These are phyloP conservation scores for Phytophthora gonapodyides DNA, from an alignment of 352 stramenopile species.

Conservation along the genomic window DNA sequence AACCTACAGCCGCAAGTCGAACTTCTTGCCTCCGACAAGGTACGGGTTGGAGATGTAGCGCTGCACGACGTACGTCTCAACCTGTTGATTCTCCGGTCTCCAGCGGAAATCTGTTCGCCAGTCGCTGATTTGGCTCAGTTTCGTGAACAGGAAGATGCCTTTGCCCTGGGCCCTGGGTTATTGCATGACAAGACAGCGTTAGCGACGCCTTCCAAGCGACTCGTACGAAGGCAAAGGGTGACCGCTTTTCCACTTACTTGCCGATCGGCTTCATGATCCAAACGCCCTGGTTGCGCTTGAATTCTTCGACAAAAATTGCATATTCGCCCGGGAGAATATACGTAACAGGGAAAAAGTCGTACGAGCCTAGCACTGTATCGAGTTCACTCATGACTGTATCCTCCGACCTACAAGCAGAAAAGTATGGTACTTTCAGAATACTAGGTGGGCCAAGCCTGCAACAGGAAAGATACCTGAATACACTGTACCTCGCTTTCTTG, in stretches of 20 bases:
- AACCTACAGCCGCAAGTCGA: conserved; percentile 89
- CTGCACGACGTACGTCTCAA: conserved; percentile 95
- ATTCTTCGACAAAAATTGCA: conserved; percentile 95
- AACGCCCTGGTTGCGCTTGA: conserved; percentile 89
- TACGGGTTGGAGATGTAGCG: conserved; percentile 95
- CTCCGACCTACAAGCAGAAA: conserved; percentile 39
- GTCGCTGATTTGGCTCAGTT: conserved; percentile 93
- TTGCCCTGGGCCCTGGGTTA: conserved; percentile 75
- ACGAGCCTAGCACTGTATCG: conserved; percentile 49
- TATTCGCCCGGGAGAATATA: conserved; percentile 96
- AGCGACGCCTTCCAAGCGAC: not conserved
- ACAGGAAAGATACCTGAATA: not conserved
- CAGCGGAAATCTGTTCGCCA: conserved; percentile 92
- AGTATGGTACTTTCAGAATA: not conserved
- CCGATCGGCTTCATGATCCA: conserved; percentile 98
- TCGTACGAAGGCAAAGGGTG: not conserved
- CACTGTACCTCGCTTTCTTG: conserved; percentile 69
- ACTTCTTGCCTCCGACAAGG: conserved; percentile 95
- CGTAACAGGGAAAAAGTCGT: conserved; percentile 92
- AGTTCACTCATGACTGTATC: conserved; percentile 35
- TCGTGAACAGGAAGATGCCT: conserved; percentile 96
- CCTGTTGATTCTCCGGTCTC: conserved; percentile 76
- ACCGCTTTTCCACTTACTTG: conserved; percentile 50
- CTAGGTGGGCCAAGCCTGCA: not conserved
- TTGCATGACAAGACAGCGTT: not conserved